Evolutionary conservation across 1,284 basidiomycete species (phyloP).

Genomic region (Nidula niveotomentosa): DNA sequence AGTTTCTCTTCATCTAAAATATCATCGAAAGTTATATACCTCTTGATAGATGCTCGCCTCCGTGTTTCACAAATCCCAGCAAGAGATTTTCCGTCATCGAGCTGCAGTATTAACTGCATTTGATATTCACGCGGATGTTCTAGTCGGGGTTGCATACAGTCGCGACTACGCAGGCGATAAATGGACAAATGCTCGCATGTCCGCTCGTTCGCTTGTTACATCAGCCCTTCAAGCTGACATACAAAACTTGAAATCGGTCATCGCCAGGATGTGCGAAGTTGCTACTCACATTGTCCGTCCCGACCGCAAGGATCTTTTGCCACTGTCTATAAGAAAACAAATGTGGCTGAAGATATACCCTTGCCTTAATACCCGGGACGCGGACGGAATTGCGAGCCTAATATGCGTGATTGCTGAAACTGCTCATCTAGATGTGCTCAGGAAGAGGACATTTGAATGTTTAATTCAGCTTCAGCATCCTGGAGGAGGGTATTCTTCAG

Average conservation of each 20-base stretch:
- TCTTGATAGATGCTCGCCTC: slow-evolving; percentile 3
- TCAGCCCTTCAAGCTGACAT: slow-evolving; percentile 44
- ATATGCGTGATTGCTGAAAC: slow-evolving; percentile 56
- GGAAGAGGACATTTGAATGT: slow-evolving; percentile 45
- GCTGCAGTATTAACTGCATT: slow-evolving; percentile 40
- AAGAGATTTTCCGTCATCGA: slow-evolving; percentile 24
- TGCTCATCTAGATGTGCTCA: slow-evolving; percentile 68
- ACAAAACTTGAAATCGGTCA: slow-evolving; percentile 33
- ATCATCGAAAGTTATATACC: slow-evolving; percentile 22
- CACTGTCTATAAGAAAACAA: slow-evolving; percentile 46
- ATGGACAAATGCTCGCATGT: slow-evolving; percentile 51
- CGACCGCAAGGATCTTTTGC: slow-evolving; percentile 15
- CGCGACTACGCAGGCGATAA: slow-evolving; percentile 36
- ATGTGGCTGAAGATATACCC: slow-evolving; percentile 74
- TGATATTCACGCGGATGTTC: slow-evolving; percentile 55
- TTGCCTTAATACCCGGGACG: slow-evolving; percentile 55
- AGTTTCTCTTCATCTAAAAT: slow-evolving; percentile 19
- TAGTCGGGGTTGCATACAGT: slow-evolving; percentile 64
- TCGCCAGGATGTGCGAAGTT: slow-evolving; percentile 37
- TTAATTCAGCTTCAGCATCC: slow-evolving; percentile 28
- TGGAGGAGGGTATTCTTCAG: slow-evolving; percentile 16
- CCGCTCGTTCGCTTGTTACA: slow-evolving; percentile 46
- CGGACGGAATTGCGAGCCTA: slow-evolving; percentile 54
- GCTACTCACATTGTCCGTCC: slow-evolving; percentile 26
- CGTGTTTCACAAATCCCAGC: slow-evolving; percentile 29